Evolutionary conservation across 805 yeast genomes (phyloP), one percentile per base, ranked within the genome.

Genomic region (Hanseniaspora lindneri): DNA sequence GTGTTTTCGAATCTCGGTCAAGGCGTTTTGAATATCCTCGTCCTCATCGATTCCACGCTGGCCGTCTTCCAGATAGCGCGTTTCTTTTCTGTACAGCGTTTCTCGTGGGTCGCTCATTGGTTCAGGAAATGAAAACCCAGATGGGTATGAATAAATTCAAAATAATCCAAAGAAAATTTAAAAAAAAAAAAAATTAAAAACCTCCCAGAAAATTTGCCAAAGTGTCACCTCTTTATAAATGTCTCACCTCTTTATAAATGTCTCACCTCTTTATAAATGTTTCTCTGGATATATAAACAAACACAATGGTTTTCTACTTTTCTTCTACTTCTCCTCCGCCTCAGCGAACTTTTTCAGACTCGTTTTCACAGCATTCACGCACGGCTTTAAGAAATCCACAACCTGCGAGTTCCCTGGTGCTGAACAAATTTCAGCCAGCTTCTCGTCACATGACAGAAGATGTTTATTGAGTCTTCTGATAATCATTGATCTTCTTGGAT

Each of bases 391-490:
- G 23, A 37, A 39, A 14, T 30, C 28, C 24, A 30, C 11, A n/a
- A 39, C 43, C 7, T 16, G 25, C 14, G 16, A 25, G 9, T 43
- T 16, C 13, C n/a, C 34, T 4, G n/a, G 14, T 3, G 33, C 34
- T 16, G 33, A 16, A 29, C 35, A 27, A 39, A 80, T 55, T 23
- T 64, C 69, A 7, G 69, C 54, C 29, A 77, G 72, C 54, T 76
- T 77, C 10, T 63, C 58, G 8, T 75, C 56, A 46, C 79, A 73
- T 36, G 65, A 75, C 27, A 65, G 61, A 19, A 79, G 56, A 47
- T 77, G 71, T 25, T 62, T 63, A 48, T 70, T 75, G 24, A 79
- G 63, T 42, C 68, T 72, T 46, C 70, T 67, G 28, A 77, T 60
- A 8, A 64, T 56, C 1, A 53, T 51, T 0, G 74, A 74, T 44